Conservation (phyloP, 2,329 filamentous ascomycete genomes). For the Aspergillus luchuensis region DNA sequence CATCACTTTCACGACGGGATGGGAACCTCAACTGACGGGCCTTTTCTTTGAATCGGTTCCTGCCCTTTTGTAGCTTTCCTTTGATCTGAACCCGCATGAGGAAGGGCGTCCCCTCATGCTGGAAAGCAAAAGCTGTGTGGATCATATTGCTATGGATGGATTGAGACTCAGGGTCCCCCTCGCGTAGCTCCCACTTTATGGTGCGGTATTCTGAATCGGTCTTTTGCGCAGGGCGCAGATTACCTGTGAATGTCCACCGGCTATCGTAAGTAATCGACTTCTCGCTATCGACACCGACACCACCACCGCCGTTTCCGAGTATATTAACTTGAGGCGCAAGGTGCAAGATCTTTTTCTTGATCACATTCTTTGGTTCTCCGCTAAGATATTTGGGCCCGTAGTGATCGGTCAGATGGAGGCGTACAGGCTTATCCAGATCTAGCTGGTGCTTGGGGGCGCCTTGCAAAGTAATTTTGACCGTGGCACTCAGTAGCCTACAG, state of each 20-base stretch:
- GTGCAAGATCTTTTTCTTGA: conserved; percentile 12
- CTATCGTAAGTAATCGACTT: conserved; percentile 9
- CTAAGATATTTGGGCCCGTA: conserved; percentile 23
- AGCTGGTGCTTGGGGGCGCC: neutral
- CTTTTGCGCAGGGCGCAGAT: neutral
- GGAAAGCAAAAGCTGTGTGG: conserved; percentile 3
- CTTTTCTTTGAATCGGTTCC: neutral
- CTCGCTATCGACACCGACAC: conserved; percentile 16
- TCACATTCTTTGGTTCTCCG: conserved; percentile 16
- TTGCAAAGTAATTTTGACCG: neutral
- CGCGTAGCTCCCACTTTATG: conserved; percentile 2
- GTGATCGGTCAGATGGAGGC: conserved; percentile 18
- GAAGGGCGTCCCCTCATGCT: neutral
- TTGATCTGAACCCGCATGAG: neutral
- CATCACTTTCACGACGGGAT: neutral
- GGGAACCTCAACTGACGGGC: neutral
- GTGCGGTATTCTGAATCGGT: neutral
- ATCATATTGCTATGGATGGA: neutral
- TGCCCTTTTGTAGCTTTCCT: neutral
- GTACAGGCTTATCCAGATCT: too few species aligned
- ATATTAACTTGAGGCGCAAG: conserved; percentile 19
- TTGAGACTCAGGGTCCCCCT: neutral
- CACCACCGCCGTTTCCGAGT: conserved; percentile 19
- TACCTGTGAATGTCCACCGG: conserved; percentile 19
- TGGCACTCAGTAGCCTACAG: neutral